Base-by-base conservation (phyloP, 1,284 basidiomycete genomes). In the Leucoagaricus sp. region DNA sequence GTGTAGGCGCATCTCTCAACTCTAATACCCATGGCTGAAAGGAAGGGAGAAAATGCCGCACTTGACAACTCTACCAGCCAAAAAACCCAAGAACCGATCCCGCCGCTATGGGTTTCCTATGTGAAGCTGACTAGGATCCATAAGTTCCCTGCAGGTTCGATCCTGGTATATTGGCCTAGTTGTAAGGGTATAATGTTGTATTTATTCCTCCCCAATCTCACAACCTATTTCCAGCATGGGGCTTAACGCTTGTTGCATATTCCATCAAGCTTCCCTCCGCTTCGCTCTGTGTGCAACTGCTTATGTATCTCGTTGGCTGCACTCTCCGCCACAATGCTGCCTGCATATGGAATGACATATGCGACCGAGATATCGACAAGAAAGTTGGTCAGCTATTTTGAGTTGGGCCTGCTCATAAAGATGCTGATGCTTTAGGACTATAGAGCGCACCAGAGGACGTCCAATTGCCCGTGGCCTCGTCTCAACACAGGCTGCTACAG, bases 371-470 rank as follows among this genome's bases (percentile, higher is more conserved):
- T 23, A 69, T 76, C 55, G 75, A 77, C 59, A 64, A 66, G 10
- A 63, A 70, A 71, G 74, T 77, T 51, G 68, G 68, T 64, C 31
- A 26, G 63, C 53, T 13, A 5, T n/a, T 15, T 5, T 9, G 28
- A 28, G 21, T 31, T 23, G 31, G 15, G 42, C 15, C n/a, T 19
- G 23, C n/a, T n/a, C n/a, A 8, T 1, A 15, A 17, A 1, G 41
- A 1, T 19, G 4, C 12, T 13, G 10, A n/a, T 42, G 1, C 31
- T 31, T 33, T 52, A 10, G 2, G 31, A 13, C 15, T 55, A 21
- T 41, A 80, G 80, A 80, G 55, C 71, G 81, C 12, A 83, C 81
- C 10, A 78, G 76, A 60, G 58, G 67, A 4, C 69, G 83, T 7
- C 83, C 83, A 0, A 68, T 84, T 4, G 78, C 80, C 1, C 67